A percentile compares a stretch with the other conserved stretches of the same genome.
These are phyloP conservation scores for Citropsis articulata DNA, from an alignment of 345 rosid species.

Conservation along the genomic window DNA sequence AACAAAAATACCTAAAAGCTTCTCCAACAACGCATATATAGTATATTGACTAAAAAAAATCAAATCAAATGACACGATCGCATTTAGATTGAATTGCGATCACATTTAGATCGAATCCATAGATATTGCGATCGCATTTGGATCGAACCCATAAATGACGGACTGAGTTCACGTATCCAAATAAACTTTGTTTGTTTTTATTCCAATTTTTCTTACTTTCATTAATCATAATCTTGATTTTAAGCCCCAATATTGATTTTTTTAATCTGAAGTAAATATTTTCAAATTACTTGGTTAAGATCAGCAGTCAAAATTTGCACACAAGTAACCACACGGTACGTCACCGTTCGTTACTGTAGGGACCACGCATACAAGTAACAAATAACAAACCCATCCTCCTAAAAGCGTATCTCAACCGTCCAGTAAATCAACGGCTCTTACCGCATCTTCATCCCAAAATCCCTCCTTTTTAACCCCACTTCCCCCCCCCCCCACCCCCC, in stretches of 20 bases:
- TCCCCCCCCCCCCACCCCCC: not conserved
- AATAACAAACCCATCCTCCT: not conserved
- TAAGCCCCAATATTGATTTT: not conserved
- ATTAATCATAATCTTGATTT: not conserved
- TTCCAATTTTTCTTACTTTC: not conserved
- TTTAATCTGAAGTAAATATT: not conserved
- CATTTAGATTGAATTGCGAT: too few species aligned
- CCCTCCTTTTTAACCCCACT: conserved; percentile 5
- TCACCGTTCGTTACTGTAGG: not conserved
- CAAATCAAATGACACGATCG: too few species aligned
- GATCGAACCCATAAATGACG: too few species aligned
- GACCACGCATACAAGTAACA: not conserved
- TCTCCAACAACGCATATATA: not conserved
- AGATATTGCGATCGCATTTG: too few species aligned
- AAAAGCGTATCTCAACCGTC: conserved; percentile 16
- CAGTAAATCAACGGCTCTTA: conserved; percentile 2
- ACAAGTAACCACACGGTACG: not conserved
- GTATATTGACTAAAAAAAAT: too few species aligned
- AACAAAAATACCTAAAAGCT: too few species aligned
- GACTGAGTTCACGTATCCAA: not conserved
- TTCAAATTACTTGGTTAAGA: not conserved
- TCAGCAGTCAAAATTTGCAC: not conserved
- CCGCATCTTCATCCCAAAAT: not conserved
- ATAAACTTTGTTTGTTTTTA: too few species aligned
- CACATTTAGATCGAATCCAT: too few species aligned